phyloP scores from a whole-genome alignment of 495 filamentous ascomycete species.

The Xylaria intraflava region DNA sequence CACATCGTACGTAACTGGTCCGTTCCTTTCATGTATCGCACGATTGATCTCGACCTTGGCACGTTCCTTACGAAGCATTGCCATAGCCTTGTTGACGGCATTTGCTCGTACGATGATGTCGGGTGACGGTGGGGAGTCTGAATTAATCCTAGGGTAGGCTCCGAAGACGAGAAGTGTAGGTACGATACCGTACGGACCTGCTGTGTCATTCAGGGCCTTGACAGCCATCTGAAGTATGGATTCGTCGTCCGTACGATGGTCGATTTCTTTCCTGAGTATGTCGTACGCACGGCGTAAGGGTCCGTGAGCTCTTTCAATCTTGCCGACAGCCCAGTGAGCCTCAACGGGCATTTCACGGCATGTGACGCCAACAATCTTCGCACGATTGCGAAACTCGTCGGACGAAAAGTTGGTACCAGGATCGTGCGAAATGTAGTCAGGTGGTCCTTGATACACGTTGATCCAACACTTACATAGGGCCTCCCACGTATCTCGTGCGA shows the following conservation, averaged over 20 bases:
- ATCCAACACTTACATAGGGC: slow-evolving; percentile 20
- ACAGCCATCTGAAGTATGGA: slow-evolving; percentile 19
- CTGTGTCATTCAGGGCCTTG: slow-evolving; percentile 20
- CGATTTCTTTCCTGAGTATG: slow-evolving; percentile 17
- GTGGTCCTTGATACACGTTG: slow-evolving; percentile 23
- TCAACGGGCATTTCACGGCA: slow-evolving; percentile 15
- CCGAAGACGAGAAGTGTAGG: slow-evolving; percentile 15
- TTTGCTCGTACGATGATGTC: slow-evolving; percentile 3
- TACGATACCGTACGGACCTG: slow-evolving; percentile 14
- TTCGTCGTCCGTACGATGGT: neutral
- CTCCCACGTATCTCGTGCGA: slow-evolving; percentile 17
- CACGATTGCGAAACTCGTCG: slow-evolving; percentile 17
- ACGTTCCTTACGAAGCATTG: slow-evolving; percentile 10
- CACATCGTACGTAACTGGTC: neutral
- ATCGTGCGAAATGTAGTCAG: slow-evolving; percentile 15
- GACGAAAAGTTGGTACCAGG: slow-evolving; percentile 22
- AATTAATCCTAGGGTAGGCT: slow-evolving; percentile 13
- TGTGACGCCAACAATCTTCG: neutral
- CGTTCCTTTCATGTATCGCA: slow-evolving; percentile 13
- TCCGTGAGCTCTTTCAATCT: slow-evolving; percentile 17
- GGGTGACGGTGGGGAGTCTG: neutral
- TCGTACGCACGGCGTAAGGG: slow-evolving; percentile 11
- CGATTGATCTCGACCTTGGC: slow-evolving; percentile 8
- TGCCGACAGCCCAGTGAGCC: slow-evolving; percentile 19
- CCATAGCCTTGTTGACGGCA: slow-evolving; percentile 15